Base-by-base conservation (phyloP, 1,139 yeast species). In the Candida sp. region DNA sequence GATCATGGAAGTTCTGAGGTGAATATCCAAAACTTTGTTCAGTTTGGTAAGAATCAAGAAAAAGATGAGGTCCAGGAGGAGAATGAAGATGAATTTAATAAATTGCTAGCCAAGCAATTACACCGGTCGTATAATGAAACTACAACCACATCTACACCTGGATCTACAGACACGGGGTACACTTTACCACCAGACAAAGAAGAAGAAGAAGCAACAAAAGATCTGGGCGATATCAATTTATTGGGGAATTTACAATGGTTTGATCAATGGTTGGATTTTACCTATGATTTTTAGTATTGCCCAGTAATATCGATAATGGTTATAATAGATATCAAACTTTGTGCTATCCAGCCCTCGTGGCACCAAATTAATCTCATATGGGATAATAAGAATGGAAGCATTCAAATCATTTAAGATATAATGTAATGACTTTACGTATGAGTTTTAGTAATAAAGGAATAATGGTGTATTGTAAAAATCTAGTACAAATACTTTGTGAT, bases 1-100 rank as follows among this genome's bases (percentile, higher is more conserved):
- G 83, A 80, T 53, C 84, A 77, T 48, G 86, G 85, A 1, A 68
- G 80, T n/a, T 60, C 74, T 6, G 77, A 70, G 21, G 79, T 79
- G 11, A 82, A 82, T 53, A 63, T 63, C 43, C 74, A 73, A 34
- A 68, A 64, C 21, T 82, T 82, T 49, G 56, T 63, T 22, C 79
- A 75, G 50, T 66, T 77, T 53, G 81, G 81, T 3, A 30, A 52
- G 9, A 45, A 40, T 22, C 45, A 47, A 21, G 60, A 56, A 49
- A 35, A 45, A 19, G 42, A 43, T 21, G 33, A 37, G 25, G 11
- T 5, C 11, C 19, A 30, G 19, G 46, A 47, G 25, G 41, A 48
- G 22, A 38, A 40, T 32, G 45, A 44, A 21, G 53, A 56, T 41
- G 60, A 57, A 30, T 57, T 61, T 40, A 53, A 54, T 41, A 55